Evolutionary conservation across 805 yeast genomes (phyloP).

Genomic region (Ogataea angusta): DNA sequence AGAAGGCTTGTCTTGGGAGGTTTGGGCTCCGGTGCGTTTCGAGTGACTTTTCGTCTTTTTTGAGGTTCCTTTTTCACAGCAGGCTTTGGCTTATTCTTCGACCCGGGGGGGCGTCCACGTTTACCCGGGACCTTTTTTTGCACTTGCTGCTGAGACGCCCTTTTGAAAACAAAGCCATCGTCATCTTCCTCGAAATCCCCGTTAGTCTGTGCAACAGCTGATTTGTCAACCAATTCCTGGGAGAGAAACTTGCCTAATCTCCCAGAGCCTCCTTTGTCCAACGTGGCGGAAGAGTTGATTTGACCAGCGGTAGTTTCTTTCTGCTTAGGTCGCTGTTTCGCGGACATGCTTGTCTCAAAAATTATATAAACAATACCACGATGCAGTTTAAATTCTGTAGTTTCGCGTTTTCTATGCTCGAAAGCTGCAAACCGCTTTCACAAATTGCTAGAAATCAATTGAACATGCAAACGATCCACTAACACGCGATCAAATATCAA

Average conservation of each 20-base stretch:
- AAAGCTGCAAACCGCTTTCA: slow-evolving; percentile 4
- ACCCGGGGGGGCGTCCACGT: slow-evolving; percentile 8
- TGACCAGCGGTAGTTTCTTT: slow-evolving; percentile 10
- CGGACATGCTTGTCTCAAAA: slow-evolving; percentile 9
- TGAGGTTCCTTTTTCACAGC: not conserved
- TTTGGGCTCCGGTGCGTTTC: not conserved
- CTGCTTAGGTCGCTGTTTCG: slow-evolving; percentile 10
- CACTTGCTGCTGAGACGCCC: slow-evolving; percentile 17
- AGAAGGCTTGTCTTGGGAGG: slow-evolving; percentile 4
- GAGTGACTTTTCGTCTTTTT: slow-evolving; percentile 4
- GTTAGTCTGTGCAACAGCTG: slow-evolving; percentile 5
- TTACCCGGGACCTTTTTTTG: not conserved
- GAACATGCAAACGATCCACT: slow-evolving; percentile 3
- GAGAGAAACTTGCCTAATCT: slow-evolving; percentile 15
- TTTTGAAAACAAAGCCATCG: slow-evolving; percentile 22
- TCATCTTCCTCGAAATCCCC: slow-evolving; percentile 20
- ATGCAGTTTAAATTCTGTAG: not conserved
- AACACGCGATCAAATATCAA: not conserved
- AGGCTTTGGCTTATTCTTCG: slow-evolving; percentile 4
- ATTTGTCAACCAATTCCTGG: slow-evolving; percentile 9
- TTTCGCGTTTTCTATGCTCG: slow-evolving; percentile 6
- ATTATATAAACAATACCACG: slow-evolving; percentile 13
- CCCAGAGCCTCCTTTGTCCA: slow-evolving; percentile 12
- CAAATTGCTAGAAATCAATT: not conserved
- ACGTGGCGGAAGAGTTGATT: slow-evolving; percentile 14